Percentiles rank a stretch among this genome's conserved stretches.
Evolutionary conservation across 495 filamentous ascomycete genomes (phyloP).

Genomic region (Aspergillus coremiiformis): DNA sequence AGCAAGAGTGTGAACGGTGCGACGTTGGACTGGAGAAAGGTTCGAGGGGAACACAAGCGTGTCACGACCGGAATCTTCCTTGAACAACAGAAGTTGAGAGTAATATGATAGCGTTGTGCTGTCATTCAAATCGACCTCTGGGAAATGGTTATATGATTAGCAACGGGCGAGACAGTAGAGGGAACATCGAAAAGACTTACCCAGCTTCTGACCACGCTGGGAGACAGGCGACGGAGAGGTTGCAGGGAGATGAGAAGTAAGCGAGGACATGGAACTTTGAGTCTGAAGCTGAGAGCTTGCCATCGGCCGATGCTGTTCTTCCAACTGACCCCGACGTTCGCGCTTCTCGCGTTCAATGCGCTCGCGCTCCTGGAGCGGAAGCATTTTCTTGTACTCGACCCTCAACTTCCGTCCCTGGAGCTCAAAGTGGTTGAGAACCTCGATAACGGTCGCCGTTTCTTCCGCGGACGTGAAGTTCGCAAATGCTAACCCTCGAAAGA

Average conservation of each 20-base stretch:
- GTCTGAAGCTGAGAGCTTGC: conserved; percentile 58
- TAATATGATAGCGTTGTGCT: conserved; percentile 80
- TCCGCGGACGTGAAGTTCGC: conserved; percentile 96
- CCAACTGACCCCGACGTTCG: conserved; percentile 89
- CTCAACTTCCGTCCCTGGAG: conserved; percentile 88
- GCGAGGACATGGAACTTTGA: conserved; percentile 76
- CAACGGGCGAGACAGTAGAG: not conserved
- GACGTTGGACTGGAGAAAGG: conserved; percentile 73
- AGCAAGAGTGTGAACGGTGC: conserved; percentile 85
- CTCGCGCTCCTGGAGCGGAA: conserved; percentile 87
- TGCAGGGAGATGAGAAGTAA: conserved; percentile 62
- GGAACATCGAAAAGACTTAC: conserved; percentile 32
- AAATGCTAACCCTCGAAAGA: conserved; percentile 93
- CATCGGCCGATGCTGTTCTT: conserved; percentile 88
- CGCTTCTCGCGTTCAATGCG: conserved; percentile 96
- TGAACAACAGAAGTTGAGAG: conserved; percentile 81
- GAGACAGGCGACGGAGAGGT: conserved; percentile 68
- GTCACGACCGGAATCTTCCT: conserved; percentile 68
- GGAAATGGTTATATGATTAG: conserved; percentile 21
- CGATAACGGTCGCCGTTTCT: conserved; percentile 86
- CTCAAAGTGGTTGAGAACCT: conserved; percentile 88
- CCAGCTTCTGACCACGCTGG: conserved; percentile 53
- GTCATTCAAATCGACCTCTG: conserved; percentile 87
- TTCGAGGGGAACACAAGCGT: conserved; percentile 73
- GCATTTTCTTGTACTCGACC: conserved; percentile 99